Evolutionary conservation across 768 basidiomycete genomes (phyloP), one percentile per base, ranked within the genome.

Genomic region (Gloeopeniophorella convolvens): DNA sequence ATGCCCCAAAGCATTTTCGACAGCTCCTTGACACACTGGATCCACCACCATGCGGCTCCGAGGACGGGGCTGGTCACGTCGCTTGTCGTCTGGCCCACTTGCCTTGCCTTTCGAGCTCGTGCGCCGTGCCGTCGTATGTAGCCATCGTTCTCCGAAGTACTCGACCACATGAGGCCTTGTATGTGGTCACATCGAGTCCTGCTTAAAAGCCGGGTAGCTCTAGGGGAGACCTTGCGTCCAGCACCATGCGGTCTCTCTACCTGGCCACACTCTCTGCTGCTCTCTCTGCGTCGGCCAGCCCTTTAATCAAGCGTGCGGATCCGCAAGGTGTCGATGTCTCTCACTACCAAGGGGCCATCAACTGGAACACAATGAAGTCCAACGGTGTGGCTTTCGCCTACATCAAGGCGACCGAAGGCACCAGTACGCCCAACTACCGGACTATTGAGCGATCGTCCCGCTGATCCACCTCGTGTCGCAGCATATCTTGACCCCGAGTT

Each of bases 361-460:
- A 81, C 61, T 83, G 79, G 79, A 65, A 59, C 34, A 67, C 70
- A 2, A 75, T 81, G 53, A 71, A 67, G 52, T 61, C 70, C 12
- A 77, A 76, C 54, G 81, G 78, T 3, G 61, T 82, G 23, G 50
- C 67, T 10, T 84, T 82, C 57, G 77, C 67, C 4, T 83, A 72
- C 59, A 82, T 84, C 72, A 84, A 84, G 61, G 82, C 81, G 10
- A 84, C 82, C 3, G 81, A 84, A 61, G 76, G 76, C 5, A 79
- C 70, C n/a, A 60, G 78, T 79, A 42, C 48, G 68, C 58, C 7
- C 6, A 15, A 15, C 12, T 10, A 15, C 26, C 2, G 5, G 13
- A 28, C 33, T 15, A 30, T 26, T 20, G 3, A 9, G 6, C 42
- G 30, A 9, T 16, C 21, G 16, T 15, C 20, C 15, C 39, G 69